Evolutionary conservation across 2,329 filamentous ascomycete genomes (phyloP).

Genomic region (Aspergillus ruber): DNA sequence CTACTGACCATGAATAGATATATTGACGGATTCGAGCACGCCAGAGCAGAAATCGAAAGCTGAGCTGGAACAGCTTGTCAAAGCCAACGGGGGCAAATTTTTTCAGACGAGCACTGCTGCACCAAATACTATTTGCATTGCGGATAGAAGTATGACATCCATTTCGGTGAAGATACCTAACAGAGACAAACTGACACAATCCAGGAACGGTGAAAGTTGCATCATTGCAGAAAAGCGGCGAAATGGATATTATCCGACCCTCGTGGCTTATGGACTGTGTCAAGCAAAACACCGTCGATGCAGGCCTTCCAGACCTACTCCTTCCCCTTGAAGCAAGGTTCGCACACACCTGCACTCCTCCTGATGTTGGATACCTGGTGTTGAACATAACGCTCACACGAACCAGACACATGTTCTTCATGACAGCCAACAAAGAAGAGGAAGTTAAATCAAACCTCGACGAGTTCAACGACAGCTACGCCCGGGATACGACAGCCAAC

Average conservation of each 20-base stretch:
- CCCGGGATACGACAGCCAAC: conserved; percentile 58
- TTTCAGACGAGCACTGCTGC: conserved; percentile 64
- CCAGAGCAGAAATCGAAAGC: conserved; percentile 69
- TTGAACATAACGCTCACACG: conserved; percentile 3
- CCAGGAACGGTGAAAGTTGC: conserved; percentile 66
- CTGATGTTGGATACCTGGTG: conserved; percentile 21
- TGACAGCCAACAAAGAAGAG: conserved; percentile 50
- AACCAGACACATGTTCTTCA: conserved; percentile 63
- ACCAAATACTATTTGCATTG: conserved; percentile 63
- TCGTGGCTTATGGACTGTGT: conserved; percentile 81
- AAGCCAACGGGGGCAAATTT: conserved; percentile 72
- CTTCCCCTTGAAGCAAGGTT: conserved; percentile 58
- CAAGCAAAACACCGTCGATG: conserved; percentile 50
- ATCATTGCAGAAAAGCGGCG: conserved; percentile 67
- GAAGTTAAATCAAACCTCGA: conserved; percentile 62
- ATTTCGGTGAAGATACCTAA: too few species aligned
- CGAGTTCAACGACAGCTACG: conserved; percentile 74
- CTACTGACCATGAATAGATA: conserved; percentile 31
- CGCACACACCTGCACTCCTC: conserved; percentile 20
- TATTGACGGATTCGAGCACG: conserved; percentile 67
- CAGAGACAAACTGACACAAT: background rate
- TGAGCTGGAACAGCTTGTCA: conserved; percentile 74
- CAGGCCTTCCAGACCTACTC: conserved; percentile 49
- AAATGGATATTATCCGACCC: conserved; percentile 67
- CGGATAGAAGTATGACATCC: conserved; percentile 58